Base-by-base conservation (phyloP, 352 stramenopile genomes). In the Blastocystis sp. region DNA sequence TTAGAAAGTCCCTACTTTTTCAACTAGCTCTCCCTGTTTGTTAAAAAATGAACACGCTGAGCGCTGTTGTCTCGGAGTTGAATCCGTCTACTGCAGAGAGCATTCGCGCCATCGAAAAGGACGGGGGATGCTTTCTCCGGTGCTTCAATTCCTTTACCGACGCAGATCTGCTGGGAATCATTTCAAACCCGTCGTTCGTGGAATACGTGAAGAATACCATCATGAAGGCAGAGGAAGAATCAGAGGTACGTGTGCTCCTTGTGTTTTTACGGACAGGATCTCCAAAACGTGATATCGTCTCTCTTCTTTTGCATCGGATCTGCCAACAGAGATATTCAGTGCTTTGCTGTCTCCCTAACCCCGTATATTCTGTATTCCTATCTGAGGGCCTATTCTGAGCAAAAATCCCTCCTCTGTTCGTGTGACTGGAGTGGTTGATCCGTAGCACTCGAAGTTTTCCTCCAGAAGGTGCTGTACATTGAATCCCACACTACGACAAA, bases 1-100 rank as follows among this genome's bases (percentile, higher is more conserved):
- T 93, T 95, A 70, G 92, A 96, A 76, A 98, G 95, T 89, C 92
- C 92, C 28, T 99, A 99, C 92, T 99, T 99, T 90, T 99, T 99
- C 91, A 97, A 98, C 90, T 99, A 97, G 91, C 90, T 74, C 57
- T 11, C 10, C 19, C 11, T 84, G 74, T 84, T 84, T 57, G 48
- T 57, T 57, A 7, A 57, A 57, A 57, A 57, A 57, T 57, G 48
- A 57, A 14, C 14, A 14, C 48, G 48, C 48, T 57, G 48, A 57
- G 48, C 14, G 6, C 6, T 57, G 48, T 57, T 14, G 48, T 57
- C 48, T 57, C 48, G 48, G 48, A 57, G 14, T 14, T 57, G 48
- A 14, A 57, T 57, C 6, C 48, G 48, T 57, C 48, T 7, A 57
- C 14, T 14, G 48, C 14, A 7, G 48, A 57, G 48, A 57, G 48